A percentile compares a stretch with the other conserved stretches of the same genome.
phyloP scores from a whole-genome alignment of 169 alveolate species.

The Plasmodium sp. region DNA sequence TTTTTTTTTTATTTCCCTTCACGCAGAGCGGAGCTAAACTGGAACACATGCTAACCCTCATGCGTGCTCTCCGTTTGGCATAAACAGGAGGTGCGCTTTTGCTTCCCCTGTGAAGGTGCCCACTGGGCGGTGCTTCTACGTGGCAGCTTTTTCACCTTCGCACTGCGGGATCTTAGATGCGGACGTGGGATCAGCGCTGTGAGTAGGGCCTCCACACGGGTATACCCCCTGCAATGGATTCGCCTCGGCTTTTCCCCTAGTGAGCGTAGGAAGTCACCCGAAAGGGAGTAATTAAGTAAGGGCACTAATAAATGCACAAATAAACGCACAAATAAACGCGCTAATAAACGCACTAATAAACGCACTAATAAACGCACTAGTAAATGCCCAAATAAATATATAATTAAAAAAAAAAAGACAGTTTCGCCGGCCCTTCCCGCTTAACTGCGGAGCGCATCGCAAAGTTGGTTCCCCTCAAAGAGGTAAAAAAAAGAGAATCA shows the following conservation, averaged over 20 bases:
- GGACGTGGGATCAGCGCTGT: neutral
- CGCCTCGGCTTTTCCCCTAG: neutral
- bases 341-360: neutral
- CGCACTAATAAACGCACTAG: neutral
- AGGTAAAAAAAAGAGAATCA: neutral
- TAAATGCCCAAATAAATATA: neutral
- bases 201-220: neutral
- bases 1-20: neutral
- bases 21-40: neutral
- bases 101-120: neutral
- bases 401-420: slow-evolving; percentile 47
- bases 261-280: neutral
- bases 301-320: neutral
- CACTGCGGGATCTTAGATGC: neutral
- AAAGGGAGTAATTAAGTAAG: neutral
- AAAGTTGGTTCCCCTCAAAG: neutral
- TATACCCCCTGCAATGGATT: neutral
- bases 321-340: neutral
- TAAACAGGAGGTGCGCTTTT: neutral
- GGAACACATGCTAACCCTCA: neutral
- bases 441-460: neutral
- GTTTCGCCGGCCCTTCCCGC: neutral
- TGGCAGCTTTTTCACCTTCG: neutral
- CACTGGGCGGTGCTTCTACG: neutral
- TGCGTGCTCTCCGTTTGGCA: neutral